phyloP scores from a whole-genome alignment of 169 alveolate genomes.

The Plasmodium gonderi region DNA sequence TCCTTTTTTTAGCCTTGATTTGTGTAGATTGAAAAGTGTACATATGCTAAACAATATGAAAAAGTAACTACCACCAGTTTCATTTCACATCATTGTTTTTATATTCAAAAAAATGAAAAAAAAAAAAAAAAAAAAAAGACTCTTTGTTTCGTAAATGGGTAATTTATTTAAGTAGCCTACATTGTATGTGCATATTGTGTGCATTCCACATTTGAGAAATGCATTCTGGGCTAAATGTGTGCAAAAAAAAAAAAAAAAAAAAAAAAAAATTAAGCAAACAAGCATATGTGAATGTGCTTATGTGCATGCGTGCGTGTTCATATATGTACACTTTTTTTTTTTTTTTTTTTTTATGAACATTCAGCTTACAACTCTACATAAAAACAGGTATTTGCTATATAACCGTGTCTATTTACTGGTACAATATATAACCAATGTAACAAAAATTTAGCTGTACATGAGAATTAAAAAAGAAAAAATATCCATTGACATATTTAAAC shows the following conservation, averaged over 20 bases:
- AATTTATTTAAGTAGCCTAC: neutral
- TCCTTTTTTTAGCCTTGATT: neutral
- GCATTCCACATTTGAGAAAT: neutral
- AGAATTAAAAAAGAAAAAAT: neutral
- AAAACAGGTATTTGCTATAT: neutral
- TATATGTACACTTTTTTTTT: neutral
- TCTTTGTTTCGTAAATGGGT: neutral
- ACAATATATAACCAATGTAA: neutral
- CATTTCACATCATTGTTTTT: neutral
- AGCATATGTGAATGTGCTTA: neutral
- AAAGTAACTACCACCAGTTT: neutral
- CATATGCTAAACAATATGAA: neutral
- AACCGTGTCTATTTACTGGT: neutral
- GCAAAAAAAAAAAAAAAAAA: conserved; percentile 9
- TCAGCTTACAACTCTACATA: neutral
- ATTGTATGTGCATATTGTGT: conserved; percentile 34
- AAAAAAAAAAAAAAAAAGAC: neutral
- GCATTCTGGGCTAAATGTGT: neutral
- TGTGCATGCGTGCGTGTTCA: neutral
- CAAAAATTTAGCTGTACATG: neutral
- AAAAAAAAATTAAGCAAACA: neutral
- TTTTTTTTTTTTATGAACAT: neutral
- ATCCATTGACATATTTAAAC: neutral
- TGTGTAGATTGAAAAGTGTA: neutral
- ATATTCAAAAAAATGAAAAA: no score